These are phyloP conservation scores for Penicillium concentricum DNA, from an alignment of 2,329 filamentous ascomycete species.

Conservation along the genomic window DNA sequence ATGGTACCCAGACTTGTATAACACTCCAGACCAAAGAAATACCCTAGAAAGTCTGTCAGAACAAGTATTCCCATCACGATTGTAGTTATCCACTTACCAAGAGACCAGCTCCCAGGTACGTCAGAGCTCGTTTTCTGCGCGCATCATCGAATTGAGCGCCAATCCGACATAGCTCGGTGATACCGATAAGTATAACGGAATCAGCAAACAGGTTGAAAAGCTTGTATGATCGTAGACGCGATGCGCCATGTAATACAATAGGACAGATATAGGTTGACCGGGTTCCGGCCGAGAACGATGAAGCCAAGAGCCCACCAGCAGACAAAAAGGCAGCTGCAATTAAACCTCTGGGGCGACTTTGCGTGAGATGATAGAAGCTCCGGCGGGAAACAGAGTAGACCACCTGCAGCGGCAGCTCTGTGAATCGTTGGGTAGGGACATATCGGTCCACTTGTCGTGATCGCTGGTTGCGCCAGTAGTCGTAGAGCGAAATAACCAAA, in stretches of 20 bases:
- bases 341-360: constrained; percentile 39
- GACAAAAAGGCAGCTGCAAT: constrained; percentile 40
- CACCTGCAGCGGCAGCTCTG: constrained; percentile 15
- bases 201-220: constrained; percentile 43
- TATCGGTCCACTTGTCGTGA: constrained; percentile 24
- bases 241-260: constrained; percentile 33
- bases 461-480: constrained; percentile 38
- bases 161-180: constrained; percentile 30
- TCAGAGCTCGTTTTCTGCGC: constrained; percentile 24
- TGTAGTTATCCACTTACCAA: constrained; percentile 25
- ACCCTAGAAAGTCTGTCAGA: constrained; percentile 26
- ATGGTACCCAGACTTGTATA: constrained; percentile 35
- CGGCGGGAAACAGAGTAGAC: constrained; percentile 31
- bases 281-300: constrained; percentile 36
- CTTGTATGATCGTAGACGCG: constrained; percentile 39
- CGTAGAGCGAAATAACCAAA: constrained; percentile 43
- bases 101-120: constrained; percentile 31
- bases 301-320: constrained; percentile 39
- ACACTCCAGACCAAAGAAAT: constrained; percentile 38
- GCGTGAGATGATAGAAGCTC: constrained; percentile 30
- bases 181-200: constrained; percentile 38
- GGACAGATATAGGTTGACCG: constrained; percentile 53
- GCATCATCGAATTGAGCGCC: constrained; percentile 20
- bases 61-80: not conserved
- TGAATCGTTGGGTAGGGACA: constrained; percentile 17